A percentile compares a stretch with the other conserved stretches of the same genome.
These are phyloP conservation scores for Nematodospora anomalae DNA, from an alignment of 1,139 yeast genomes.

Conservation along the genomic window DNA sequence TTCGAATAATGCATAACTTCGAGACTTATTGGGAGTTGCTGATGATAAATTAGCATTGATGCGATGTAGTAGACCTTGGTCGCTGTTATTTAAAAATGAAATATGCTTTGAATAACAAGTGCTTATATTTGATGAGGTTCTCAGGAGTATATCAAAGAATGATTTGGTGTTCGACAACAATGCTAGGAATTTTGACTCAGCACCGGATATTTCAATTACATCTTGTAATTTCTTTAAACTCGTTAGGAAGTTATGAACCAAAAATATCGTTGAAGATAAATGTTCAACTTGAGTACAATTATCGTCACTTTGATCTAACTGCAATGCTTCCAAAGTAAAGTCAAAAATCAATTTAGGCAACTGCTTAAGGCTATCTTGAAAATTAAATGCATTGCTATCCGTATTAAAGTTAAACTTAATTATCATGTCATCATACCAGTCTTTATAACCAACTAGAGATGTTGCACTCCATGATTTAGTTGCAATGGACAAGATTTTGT, in stretches of 20 bases:
- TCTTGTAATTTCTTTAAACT: conserved; percentile 20
- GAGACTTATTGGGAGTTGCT: background rate
- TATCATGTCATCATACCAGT: conserved; percentile 27
- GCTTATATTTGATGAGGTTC: conserved; percentile 8
- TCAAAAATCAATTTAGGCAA: conserved; percentile 12
- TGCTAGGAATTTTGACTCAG: conserved; percentile 8
- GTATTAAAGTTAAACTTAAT: conserved; percentile 14
- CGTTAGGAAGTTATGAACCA: conserved; percentile 25
- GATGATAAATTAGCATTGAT: conserved; percentile 5
- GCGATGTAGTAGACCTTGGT: conserved; percentile 7
- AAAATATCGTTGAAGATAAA: conserved; percentile 15
- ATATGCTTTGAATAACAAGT: conserved; percentile 8
- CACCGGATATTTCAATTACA: conserved; percentile 8
- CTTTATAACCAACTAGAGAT: conserved; percentile 29
- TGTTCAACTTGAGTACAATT: conserved; percentile 4
- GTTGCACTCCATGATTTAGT: conserved; percentile 31
- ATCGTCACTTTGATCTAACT: background rate
- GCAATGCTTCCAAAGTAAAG: conserved; percentile 11
- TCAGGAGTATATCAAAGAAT: conserved; percentile 5
- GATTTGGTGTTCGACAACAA: conserved; percentile 6
- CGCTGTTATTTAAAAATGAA: conserved; percentile 7
- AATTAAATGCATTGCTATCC: background rate
- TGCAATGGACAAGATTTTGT: conserved; percentile 18
- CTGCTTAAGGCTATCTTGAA: background rate
- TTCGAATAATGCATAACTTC: conserved; percentile 18